phyloP scores from a whole-genome alignment of 169 alveolate species.

The Neospora caninum region DNA sequence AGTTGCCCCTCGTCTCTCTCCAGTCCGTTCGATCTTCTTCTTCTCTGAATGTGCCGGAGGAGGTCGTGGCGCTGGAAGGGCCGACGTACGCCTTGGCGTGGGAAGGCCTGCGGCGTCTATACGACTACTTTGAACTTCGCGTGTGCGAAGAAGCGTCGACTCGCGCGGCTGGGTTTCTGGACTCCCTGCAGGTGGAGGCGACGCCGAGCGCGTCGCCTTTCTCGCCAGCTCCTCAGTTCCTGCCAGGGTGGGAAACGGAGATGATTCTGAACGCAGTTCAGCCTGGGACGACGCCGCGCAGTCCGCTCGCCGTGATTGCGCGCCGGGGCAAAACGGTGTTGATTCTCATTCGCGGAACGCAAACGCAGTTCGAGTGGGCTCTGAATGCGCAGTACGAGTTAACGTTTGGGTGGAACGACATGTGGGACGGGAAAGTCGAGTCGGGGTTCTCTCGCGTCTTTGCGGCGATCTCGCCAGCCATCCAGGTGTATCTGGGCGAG shows the following conservation, averaged over 20 bases:
- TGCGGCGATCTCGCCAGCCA: conserved; percentile 67
- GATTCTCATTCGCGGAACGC: conserved; percentile 62
- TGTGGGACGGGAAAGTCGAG: conserved; percentile 52
- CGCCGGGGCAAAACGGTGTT: conserved; percentile 48
- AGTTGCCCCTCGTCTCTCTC: neutral
- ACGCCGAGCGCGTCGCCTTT: neutral
- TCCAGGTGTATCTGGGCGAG: conserved; percentile 61
- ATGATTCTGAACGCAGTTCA: conserved; percentile 51
- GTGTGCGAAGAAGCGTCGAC: conserved; percentile 46
- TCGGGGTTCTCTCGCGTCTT: conserved; percentile 63
- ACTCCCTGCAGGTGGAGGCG: neutral
- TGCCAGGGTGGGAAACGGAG: conserved; percentile 69
- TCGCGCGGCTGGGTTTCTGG: neutral
- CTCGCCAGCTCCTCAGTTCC: conserved; percentile 36
- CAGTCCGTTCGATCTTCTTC: neutral
- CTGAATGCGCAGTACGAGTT: conserved; percentile 55
- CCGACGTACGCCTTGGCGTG: conserved; percentile 60
- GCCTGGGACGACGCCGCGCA: conserved; percentile 56
- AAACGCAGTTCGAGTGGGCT: conserved; percentile 64
- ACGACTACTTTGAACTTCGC: conserved; percentile 53
- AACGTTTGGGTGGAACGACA: conserved; percentile 38
- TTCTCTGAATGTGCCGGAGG: neutral
- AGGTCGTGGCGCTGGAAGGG: conserved; percentile 44
- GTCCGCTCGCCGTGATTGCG: conserved; percentile 49
- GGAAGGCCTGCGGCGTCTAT: conserved; percentile 59